Conservation (phyloP, 2,329 filamentous ascomycete genomes). For the Trichoderma sp. region DNA sequence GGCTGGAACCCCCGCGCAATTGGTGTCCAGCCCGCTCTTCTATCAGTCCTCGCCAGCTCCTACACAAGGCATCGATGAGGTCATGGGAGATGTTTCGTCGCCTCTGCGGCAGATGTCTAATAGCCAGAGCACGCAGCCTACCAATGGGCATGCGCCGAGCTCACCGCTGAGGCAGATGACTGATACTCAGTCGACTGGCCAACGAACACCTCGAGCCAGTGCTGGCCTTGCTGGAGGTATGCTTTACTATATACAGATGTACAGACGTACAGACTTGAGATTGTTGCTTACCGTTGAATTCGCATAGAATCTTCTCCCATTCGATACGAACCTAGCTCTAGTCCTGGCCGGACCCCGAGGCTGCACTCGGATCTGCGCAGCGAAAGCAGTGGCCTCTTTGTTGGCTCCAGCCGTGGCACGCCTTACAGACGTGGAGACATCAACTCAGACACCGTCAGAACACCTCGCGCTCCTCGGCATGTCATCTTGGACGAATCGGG, state of each 20-base stretch:
- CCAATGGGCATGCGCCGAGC: constrained; percentile 45
- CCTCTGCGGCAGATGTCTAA: constrained; percentile 57
- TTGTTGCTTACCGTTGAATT: not conserved
- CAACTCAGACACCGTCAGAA: constrained; percentile 70
- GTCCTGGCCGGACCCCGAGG: constrained; percentile 64
- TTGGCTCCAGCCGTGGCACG: constrained; percentile 61
- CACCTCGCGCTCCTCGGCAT: constrained; percentile 50
- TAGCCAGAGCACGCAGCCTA: constrained; percentile 47
- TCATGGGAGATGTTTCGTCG: constrained; percentile 46
- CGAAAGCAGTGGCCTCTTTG: constrained; percentile 84
- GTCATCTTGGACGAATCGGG: constrained; percentile 60
- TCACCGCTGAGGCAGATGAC: constrained; percentile 60
- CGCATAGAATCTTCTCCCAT: constrained; percentile 83
- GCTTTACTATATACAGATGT: constrained; percentile 22
- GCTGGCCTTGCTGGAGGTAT: constrained; percentile 61
- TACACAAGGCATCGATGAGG: constrained; percentile 28
- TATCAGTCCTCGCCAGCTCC: constrained; percentile 55
- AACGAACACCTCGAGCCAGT: constrained; percentile 69
- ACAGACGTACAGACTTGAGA: not conserved
- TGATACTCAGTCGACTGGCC: constrained; percentile 54
- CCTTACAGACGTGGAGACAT: constrained; percentile 73
- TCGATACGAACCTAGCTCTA: constrained; percentile 86
- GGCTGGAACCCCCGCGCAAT: constrained; percentile 47
- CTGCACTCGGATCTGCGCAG: constrained; percentile 71
- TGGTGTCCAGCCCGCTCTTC: constrained; percentile 78